Percentiles rank a stretch among this genome's conserved stretches.
phyloP scores from a whole-genome alignment of 2,329 filamentous ascomycete species.

The Cytospora piceae region DNA sequence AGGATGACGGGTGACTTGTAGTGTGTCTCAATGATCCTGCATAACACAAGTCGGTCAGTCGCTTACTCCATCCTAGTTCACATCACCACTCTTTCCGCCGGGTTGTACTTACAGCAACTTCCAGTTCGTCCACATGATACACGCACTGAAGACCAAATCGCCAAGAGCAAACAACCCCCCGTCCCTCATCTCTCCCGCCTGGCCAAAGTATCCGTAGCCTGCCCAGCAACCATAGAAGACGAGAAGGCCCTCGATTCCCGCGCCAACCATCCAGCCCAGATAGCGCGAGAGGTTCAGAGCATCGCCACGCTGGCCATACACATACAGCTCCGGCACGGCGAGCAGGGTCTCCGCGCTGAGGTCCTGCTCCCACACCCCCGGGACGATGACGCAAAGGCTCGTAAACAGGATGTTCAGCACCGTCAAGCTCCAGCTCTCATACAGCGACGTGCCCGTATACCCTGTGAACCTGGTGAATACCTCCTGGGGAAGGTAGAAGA shows the following conservation, averaged over 20 bases:
- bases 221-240: slow-evolving; percentile 67
- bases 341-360: slow-evolving; percentile 80
- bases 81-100: not conserved
- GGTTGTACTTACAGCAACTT: slow-evolving; percentile 69
- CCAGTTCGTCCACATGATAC: slow-evolving; percentile 72
- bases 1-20: slow-evolving; percentile 71
- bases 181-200: slow-evolving; percentile 57
- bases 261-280: slow-evolving; percentile 77
- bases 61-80: not conserved
- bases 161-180: slow-evolving; percentile 76
- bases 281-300: slow-evolving; percentile 79
- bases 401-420: slow-evolving; percentile 97
- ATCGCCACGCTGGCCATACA: slow-evolving; percentile 71
- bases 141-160: slow-evolving; percentile 70
- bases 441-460: slow-evolving; percentile 88
- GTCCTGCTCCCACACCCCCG: slow-evolving; percentile 92
- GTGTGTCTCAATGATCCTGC: slow-evolving; percentile 74
- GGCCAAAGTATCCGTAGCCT: slow-evolving; percentile 49
- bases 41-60: slow-evolving; percentile 34
- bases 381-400: slow-evolving; percentile 82
- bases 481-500: slow-evolving; percentile 85
- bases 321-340: slow-evolving; percentile 91
- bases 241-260: slow-evolving; percentile 71
- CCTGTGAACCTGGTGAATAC: slow-evolving; percentile 82
- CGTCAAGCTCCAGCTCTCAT: slow-evolving; percentile 83